Evolutionary conservation across 1,139 yeast species (phyloP), one percentile per base, ranked within the genome.

Genomic region (Candida smagusa): DNA sequence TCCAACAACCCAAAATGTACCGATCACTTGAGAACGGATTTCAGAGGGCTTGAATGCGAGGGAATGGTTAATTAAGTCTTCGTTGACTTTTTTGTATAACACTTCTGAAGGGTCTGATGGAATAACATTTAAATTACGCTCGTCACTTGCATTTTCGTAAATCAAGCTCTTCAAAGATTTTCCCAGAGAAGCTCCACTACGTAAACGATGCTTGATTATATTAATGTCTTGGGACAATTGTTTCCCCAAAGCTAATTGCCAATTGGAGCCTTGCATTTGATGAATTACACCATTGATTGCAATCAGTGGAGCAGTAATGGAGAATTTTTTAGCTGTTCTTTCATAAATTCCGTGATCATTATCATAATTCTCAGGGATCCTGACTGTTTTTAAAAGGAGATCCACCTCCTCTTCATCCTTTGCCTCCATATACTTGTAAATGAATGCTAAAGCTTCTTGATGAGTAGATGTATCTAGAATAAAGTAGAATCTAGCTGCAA

Each of bases 211-310:
- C 33, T 61, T 61, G 11, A 72, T 43, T 4, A 55, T 38, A 4
- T 49, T 37, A 3, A 69, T 61, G 47, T 72, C 77, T 36, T 65
- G 69, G 2, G 58, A 39, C 7, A 72, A 51, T 45, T 69, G 75
- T 28, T 53, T 58, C 7, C 68, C 63, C 68, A 71, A 61, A 3
- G 59, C 52, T 1, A 55, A 49, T 42, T 68, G 72, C 75, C 76
- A 70, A 27, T 54, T 54, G 2, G 63, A 59, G 2, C 68, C 47
- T 6, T 50, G 40, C 42, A 72, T 50, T 12, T 58, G 72, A 44
- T 66, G 61, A 21, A 86, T 71, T 2, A 82, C 78, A 31, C 97
- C 97, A 58, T 92, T 86, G 30, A 80, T 77, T 37, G 88, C 72
- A 4, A 87, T 64, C 0, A 77, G 61, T 0, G 90, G 81, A 1